Evolutionary conservation across 371 early-diverging fungal species (phyloP), one percentile per base, ranked within the genome.

Genomic region (Mortierella sp.): DNA sequence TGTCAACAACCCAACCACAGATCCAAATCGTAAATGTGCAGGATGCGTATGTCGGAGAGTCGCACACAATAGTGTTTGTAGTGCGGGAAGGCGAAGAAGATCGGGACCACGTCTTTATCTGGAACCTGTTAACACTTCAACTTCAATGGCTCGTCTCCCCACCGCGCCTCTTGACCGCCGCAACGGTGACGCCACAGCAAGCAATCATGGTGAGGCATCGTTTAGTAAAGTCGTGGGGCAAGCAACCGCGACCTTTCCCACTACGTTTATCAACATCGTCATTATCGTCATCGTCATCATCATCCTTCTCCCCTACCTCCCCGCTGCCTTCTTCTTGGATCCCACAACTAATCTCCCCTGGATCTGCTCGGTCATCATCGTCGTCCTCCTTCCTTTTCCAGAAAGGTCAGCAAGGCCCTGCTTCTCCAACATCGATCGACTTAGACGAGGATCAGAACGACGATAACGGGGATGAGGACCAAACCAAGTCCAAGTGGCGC

Each of bases 201-300:
- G 87, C 80, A 80, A 75, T 82, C 75, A 86, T 74, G 87, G 87
- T 86, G 87, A 86, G 87, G 75, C 87, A 86, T 86, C 87, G 87
- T 86, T 82, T 86, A 80, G 83, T 86, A 77, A 86, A 82, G 78
- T 74, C 80, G 26, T 86, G 87, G 87, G 82, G 87, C 75, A 81
- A 63, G 72, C 81, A 75, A 2, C 52, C 74, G 57, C 58, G 47
- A 58, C n/a, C 75, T 31, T 21, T 38, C 71, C n/a, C 44, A 19
- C 42, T 42, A 26, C 48, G 26, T 28, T 55, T 54, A 26, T 38
- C 55, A 38, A 70, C 55, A 44, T 47, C 50, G 11, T 50, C 75
- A n/a, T 63, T 44, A 28, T 63, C 63, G 9, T 58, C 75, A 7
- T 55, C 34, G 10, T 48, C 55, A 50, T 19, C 54, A 31, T 60